Evolutionary conservation across 495 filamentous ascomycete species (phyloP), one percentile per base, ranked within the genome.

Genomic region (Cladorrhinum samala): DNA sequence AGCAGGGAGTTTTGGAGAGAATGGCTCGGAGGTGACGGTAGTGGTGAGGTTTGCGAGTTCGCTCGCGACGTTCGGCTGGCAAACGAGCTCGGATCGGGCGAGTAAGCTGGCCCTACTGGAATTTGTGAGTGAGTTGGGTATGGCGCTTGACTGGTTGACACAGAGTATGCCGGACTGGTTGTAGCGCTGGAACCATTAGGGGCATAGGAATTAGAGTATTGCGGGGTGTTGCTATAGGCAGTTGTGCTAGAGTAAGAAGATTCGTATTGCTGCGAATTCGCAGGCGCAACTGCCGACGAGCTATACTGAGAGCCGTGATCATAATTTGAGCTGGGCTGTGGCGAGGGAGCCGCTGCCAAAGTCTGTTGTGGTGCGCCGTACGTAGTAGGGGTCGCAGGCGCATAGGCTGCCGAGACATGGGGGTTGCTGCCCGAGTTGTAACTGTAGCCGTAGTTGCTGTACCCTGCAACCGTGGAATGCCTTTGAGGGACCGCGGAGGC

Each of bases 91-190:
- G 68, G 68, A 21, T 76, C 73, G n/a, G 69, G 61, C 19, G 70
- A 67, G 52, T 73, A 76, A 53, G 59, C 68, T 4, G 74, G 74
- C 17, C 70, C 73, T 18, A 71, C 71, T 1, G 75, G 75, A 24
- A 78, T 78, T 13, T 75, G 69, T 3, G 70, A 72, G 50, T 70
- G 63, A 6, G 61, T 66, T 11, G 75, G 73, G 55, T 78, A 78
- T 6, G 75, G 73, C 6, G 62, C 65, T 52, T 72, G 65, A n/a
- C 72, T 60, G 36, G 52, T 68, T 9, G 68, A 40, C 4, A 64
- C 61, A 11, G 68, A 54, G 33, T 74, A 73, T 13, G 66, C 27
- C n/a, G 60, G 51, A 42, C 52, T 55, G 19, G 52, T 50, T 30
- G 52, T 41, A 9, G 62, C 40, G 39, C 52, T 64, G 24, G 48